These are phyloP conservation scores for Nicotiana attenuata DNA, from an alignment of 257 asterid species.

Conservation along the genomic window DNA sequence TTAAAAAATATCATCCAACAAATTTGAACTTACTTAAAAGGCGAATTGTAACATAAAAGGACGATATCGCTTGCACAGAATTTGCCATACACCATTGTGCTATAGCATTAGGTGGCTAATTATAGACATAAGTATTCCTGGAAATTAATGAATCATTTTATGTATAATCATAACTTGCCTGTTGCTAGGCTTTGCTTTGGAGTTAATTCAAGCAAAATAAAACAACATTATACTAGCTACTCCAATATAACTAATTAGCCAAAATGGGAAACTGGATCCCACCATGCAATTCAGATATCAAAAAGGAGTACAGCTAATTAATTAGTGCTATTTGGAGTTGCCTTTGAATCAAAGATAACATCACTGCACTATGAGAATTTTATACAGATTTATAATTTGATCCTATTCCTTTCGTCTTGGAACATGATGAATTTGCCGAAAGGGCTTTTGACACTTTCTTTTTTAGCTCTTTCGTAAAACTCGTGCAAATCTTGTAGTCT, in stretches of 20 bases:
- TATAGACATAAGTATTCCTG: background rate
- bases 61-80: background rate
- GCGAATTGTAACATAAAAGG: background rate
- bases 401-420: background rate
- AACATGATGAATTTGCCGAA: background rate
- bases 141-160: background rate
- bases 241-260: background rate
- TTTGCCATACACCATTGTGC: background rate
- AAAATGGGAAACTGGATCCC: background rate
- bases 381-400: background rate
- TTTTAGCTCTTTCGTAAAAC: background rate
- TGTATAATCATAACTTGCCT: background rate
- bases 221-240: background rate
- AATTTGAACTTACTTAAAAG: background rate
- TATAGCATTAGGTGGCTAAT: background rate
- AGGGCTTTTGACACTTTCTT: background rate
- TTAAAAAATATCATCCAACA: background rate
- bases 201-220: constrained; percentile 6
- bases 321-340: background rate
- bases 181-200: constrained; percentile 8
- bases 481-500: background rate
- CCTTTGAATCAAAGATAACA: constrained; percentile 7
- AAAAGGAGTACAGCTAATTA: background rate
- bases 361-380: background rate
- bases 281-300: background rate